phyloP scores from a whole-genome alignment of 768 basidiomycete genomes.

The Lentinula sp. region DNA sequence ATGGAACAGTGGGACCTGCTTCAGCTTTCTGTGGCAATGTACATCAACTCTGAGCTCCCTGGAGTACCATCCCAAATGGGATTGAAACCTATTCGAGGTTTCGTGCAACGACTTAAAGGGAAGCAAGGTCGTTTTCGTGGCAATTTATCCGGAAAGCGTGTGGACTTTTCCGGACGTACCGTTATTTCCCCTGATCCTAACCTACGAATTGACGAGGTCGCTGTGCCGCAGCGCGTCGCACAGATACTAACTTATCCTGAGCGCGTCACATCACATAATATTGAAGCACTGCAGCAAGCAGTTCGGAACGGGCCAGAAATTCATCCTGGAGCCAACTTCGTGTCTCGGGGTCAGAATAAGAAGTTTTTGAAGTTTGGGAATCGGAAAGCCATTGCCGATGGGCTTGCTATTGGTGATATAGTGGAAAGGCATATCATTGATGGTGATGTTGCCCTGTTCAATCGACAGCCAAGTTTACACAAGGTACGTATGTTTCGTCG shows the following conservation, averaged over 20 bases:
- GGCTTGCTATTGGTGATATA: constrained; percentile 79
- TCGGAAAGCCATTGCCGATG: constrained; percentile 72
- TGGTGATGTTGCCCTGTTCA: constrained; percentile 95
- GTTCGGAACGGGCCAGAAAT: constrained; percentile 85
- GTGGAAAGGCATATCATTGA: constrained; percentile 95
- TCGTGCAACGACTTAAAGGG: constrained; percentile 96
- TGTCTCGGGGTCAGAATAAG: constrained; percentile 78
- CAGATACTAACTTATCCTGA: constrained; percentile 96
- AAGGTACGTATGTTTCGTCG: constrained; percentile 45
- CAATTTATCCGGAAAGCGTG: constrained; percentile 97
- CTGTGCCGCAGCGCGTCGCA: constrained; percentile 92
- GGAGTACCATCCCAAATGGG: constrained; percentile 85
- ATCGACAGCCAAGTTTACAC: constrained; percentile 97
- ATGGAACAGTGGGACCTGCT: constrained; percentile 99
- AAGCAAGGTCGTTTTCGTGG: constrained; percentile 99
- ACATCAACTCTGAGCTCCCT: constrained; percentile 95
- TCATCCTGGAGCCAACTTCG: constrained; percentile 96
- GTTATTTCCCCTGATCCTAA: constrained; percentile 99
- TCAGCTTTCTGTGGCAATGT: constrained; percentile 92
- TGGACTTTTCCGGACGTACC: constrained; percentile 96
- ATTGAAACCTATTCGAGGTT: constrained; percentile 93
- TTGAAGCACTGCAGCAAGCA: constrained; percentile 66
- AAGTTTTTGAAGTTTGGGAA: constrained; percentile 89
- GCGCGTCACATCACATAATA: constrained; percentile 88
- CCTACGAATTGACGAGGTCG: constrained; percentile 95